These are phyloP conservation scores for Chlorella vulgaris DNA, from an alignment of 139 green algal genomes.

Conservation along the genomic window DNA sequence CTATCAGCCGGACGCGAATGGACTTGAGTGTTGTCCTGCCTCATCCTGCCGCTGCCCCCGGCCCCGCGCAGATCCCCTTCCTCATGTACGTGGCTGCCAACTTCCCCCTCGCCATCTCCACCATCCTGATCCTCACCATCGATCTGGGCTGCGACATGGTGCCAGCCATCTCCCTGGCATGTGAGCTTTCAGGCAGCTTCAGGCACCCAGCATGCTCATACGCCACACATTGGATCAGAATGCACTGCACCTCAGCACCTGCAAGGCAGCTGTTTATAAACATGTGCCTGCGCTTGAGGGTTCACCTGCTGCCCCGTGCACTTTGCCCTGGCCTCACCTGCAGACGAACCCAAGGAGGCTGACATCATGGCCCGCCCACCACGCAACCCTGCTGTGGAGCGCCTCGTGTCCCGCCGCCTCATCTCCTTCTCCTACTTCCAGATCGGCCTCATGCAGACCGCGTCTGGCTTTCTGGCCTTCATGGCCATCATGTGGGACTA, in stretches of 20 bases:
- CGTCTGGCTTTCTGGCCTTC: constrained; percentile 78
- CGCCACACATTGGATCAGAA: too few species aligned
- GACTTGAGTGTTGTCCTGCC: neutral
- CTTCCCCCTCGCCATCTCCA: constrained; percentile 79
- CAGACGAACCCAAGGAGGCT: constrained; percentile 72
- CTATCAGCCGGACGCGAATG: too few species aligned
- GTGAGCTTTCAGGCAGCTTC: too few species aligned
- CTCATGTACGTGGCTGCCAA: constrained; percentile 64
- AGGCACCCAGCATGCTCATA: too few species aligned
- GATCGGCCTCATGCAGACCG: constrained; percentile 70
- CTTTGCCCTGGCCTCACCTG: neutral
- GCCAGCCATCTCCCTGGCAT: constrained; percentile 86
- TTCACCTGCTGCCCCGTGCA: neutral
- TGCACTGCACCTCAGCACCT: too few species aligned
- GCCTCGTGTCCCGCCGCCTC: constrained; percentile 66
- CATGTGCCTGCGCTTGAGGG: neutral
- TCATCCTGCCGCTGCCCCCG: too few species aligned
- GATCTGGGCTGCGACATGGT: constrained; percentile 82
- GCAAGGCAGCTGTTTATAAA: too few species aligned
- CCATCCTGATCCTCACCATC: constrained; percentile 83
- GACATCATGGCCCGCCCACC: constrained; percentile 83
- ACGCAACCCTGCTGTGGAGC: constrained; percentile 63
- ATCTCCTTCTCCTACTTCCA: constrained; percentile 83
- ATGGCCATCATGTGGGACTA: constrained; percentile 82
- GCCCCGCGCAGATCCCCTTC: constrained; percentile 68